phyloP scores from a whole-genome alignment of 257 asterid species.

The Henckelia pumila region DNA sequence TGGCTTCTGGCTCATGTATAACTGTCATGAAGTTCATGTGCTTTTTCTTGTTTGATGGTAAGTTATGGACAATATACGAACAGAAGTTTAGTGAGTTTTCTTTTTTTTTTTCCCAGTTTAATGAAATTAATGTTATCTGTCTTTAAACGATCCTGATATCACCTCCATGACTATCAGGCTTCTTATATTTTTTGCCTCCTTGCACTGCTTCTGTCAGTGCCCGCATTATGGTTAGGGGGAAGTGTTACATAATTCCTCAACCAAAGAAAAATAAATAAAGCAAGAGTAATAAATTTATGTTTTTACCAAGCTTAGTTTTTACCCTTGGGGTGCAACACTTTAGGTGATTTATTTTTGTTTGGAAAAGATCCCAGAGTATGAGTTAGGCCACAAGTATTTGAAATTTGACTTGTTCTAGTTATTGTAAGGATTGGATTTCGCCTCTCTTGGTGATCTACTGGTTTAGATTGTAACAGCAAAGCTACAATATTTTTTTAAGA shows the following conservation, averaged over 20 bases:
- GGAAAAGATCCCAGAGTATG: background rate
- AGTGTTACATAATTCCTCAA: background rate
- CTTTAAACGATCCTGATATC: background rate
- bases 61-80: background rate
- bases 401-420: background rate
- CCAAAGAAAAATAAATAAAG: background rate
- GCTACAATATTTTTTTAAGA: no score
- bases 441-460: background rate
- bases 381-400: background rate
- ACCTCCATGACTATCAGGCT: background rate
- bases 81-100: background rate
- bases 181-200: background rate
- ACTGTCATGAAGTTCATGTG: constrained; percentile 2
- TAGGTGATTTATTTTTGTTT: background rate
- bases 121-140: background rate
- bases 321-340: background rate
- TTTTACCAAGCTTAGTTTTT: background rate
- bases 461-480: no score
- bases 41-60: constrained; percentile 2
- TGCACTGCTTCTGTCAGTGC: background rate
- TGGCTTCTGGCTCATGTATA: no score
- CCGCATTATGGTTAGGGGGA: background rate
- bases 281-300: background rate
- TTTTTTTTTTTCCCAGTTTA: background rate
- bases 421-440: background rate